These are phyloP conservation scores for Colletotrichum sp. DNA, from an alignment of 2,329 filamentous ascomycete species.

Conservation along the genomic window DNA sequence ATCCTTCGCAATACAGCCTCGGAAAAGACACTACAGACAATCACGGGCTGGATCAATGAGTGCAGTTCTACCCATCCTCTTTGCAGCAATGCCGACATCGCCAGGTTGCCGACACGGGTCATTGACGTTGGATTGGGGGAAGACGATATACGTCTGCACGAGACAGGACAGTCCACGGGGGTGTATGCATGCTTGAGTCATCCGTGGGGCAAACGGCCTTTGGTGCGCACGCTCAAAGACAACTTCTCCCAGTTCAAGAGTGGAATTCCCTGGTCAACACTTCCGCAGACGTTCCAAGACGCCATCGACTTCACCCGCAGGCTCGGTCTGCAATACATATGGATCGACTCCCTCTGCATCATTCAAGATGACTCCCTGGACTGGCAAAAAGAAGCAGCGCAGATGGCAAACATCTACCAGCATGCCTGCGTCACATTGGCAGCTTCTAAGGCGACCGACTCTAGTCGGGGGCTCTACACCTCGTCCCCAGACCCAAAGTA, in stretches of 20 bases:
- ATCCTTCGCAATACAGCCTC: not conserved
- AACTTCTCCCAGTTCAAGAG: not conserved
- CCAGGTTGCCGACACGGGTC: not conserved
- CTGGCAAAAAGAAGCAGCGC: slow-evolving; percentile 16
- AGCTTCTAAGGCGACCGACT: not conserved
- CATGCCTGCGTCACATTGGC: slow-evolving; percentile 10
- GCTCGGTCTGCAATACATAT: slow-evolving; percentile 23
- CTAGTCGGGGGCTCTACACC: not conserved
- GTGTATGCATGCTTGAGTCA: not conserved
- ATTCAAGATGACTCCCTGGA: slow-evolving; percentile 23
- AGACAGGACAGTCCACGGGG: not conserved
- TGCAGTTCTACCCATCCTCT: not conserved
- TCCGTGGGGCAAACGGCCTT: not conserved
- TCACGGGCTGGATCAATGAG: not conserved
- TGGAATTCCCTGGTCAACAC: not conserved
- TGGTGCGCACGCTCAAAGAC: not conserved
- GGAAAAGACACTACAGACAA: not conserved
- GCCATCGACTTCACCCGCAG: slow-evolving; percentile 18
- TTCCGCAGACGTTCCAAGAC: slow-evolving; percentile 20
- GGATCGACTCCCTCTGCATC: slow-evolving; percentile 29
- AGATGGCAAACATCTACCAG: slow-evolving; percentile 22
- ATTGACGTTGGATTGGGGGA: not conserved
- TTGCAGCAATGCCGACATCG: not conserved
- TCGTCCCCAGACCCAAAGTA: not conserved
- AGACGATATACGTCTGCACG: not conserved